These are phyloP conservation scores for Jatropha multifida DNA, from an alignment of 441 rosid genomes.

Conservation along the genomic window DNA sequence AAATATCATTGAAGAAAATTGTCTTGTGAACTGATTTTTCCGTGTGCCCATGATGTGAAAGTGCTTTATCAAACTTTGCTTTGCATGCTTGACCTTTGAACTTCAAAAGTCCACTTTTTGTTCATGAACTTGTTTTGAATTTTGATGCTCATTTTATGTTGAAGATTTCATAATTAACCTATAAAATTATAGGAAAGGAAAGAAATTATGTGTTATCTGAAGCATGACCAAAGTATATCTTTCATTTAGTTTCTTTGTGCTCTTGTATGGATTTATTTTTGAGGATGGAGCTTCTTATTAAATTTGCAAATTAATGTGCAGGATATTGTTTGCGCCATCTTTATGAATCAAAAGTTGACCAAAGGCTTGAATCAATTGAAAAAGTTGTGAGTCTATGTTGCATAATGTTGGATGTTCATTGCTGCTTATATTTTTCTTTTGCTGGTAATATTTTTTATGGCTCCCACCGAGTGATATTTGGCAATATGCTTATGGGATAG, in stretches of 20 bases:
- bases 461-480: neutral
- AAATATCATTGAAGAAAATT: neutral
- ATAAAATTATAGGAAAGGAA: neutral
- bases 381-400: conserved; percentile 61
- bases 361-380: conserved; percentile 88
- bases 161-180: neutral
- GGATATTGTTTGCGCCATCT: conserved; percentile 79
- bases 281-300: conserved; percentile 14
- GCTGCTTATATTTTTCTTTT: neutral
- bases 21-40: neutral
- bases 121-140: neutral
- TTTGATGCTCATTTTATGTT: neutral
- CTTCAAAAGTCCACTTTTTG: no score
- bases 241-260: neutral
- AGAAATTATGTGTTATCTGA: neutral
- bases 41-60: neutral
- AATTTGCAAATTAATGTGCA: conserved; percentile 35
- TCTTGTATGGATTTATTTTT: conserved; percentile 1
- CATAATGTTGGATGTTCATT: conserved; percentile 6
- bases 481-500: neutral
- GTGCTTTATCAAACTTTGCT: neutral
- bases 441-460: neutral
- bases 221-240: neutral
- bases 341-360: conserved; percentile 66
- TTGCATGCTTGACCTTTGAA: neutral